Evolutionary conservation across 805 yeast species (phyloP).

Genomic region (Tetrapisispora phaffii): DNA sequence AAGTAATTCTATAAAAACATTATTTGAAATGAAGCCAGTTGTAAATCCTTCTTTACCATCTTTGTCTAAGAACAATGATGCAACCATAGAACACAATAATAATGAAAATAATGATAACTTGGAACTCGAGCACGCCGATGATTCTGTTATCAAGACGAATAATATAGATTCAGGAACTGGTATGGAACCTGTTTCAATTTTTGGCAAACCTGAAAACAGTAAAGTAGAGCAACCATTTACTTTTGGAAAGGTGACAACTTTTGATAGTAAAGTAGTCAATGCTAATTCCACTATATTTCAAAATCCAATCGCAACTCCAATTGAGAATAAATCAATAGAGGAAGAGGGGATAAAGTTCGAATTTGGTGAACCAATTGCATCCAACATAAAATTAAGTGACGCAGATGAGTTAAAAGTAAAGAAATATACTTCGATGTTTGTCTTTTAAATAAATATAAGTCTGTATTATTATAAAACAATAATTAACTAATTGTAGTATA

Average conservation of each 20-base stretch:
- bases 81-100: not conserved
- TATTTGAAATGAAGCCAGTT: not conserved
- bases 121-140: not conserved
- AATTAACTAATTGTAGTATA: not conserved
- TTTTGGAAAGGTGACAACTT: not conserved
- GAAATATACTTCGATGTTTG: conserved; percentile 13
- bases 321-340: not conserved
- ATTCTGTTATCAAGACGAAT: not conserved
- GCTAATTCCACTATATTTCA: not conserved
- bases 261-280: not conserved
- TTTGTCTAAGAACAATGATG: no score
- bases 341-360: conserved; percentile 5
- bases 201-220: conserved; percentile 1
- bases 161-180: not conserved
- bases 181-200: not conserved
- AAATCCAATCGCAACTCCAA: not conserved
- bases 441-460: conserved; percentile 10
- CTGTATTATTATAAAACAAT: not conserved
- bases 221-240: not conserved
- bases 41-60: not conserved
- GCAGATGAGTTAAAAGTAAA: conserved; percentile 18
- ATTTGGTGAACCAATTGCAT: conserved; percentile 15
- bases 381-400: conserved; percentile 8
- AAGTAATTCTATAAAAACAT: not conserved
- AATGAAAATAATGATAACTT: not conserved